A percentile compares a stretch with the other conserved stretches of the same genome.
Evolutionary conservation across 495 filamentous ascomycete genomes (phyloP).

Genomic region (Chaetomium tenue): DNA sequence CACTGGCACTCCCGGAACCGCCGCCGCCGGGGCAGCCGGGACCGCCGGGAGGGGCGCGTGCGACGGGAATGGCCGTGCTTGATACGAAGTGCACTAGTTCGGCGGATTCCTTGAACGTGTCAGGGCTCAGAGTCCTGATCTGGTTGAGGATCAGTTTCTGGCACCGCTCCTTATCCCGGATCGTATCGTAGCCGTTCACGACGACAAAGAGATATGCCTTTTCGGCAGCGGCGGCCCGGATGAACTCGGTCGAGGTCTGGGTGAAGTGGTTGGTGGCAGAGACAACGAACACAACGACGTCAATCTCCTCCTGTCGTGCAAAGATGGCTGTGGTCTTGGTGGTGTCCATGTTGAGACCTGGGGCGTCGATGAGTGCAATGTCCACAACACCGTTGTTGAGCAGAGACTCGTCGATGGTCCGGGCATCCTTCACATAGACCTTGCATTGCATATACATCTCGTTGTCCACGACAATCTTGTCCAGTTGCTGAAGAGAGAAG

Average conservation of each 20-base stretch:
- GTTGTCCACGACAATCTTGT: conserved; percentile 86
- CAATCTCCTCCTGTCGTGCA: conserved; percentile 95
- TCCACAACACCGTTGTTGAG: conserved; percentile 98
- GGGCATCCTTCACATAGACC: conserved; percentile 90
- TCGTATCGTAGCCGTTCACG: conserved; percentile 94
- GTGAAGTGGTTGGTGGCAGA: conserved; percentile 98
- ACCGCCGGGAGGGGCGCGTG: conserved; percentile 53
- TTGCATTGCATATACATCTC: conserved; percentile 89
- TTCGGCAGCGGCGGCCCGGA: conserved; percentile 89
- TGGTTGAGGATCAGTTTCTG: conserved; percentile 92
- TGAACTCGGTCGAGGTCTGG: conserved; percentile 92
- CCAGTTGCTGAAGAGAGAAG: conserved; percentile 69
- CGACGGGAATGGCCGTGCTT: conserved; percentile 84
- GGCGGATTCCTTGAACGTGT: conserved; percentile 85
- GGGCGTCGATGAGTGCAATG: conserved; percentile 95
- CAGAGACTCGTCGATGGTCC: conserved; percentile 86
- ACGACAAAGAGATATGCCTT: conserved; percentile 99
- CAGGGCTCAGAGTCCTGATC: conserved; percentile 76
- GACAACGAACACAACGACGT: conserved; percentile 97
- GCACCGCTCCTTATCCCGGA: conserved; percentile 76
- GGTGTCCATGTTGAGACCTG: conserved; percentile 91
- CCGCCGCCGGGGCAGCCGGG: conserved; percentile 53
- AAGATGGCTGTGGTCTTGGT: conserved; percentile 96
- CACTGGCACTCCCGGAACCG: conserved; percentile 55
- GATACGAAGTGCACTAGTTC: conserved; percentile 98